Conservation (phyloP, 2,329 filamentous ascomycete genomes). For the Ambrosiella xylebori region DNA sequence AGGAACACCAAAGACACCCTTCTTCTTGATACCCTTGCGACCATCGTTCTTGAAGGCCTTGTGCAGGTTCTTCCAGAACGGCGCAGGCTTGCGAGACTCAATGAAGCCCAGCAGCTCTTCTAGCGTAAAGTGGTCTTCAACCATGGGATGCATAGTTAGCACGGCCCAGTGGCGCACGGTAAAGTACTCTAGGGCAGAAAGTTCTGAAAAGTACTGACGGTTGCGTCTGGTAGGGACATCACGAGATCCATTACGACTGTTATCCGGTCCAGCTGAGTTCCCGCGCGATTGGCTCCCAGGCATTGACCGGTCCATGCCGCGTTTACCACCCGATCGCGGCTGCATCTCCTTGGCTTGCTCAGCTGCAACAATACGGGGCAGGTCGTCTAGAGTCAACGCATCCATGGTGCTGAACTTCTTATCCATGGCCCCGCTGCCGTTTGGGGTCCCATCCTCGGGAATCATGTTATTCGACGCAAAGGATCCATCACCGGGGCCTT, state of each 20-base stretch:
- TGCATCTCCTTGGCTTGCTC: constrained; percentile 88
- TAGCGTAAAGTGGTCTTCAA: constrained; percentile 80
- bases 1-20: constrained; percentile 81
- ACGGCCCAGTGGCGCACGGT: constrained; percentile 92
- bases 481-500: constrained; percentile 48
- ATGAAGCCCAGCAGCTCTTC: constrained; percentile 87
- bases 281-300: background rate
- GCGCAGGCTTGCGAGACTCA: constrained; percentile 72
- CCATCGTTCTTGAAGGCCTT: constrained; percentile 87
- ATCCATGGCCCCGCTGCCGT: constrained; percentile 54
- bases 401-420: constrained; percentile 81
- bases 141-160: constrained; percentile 79
- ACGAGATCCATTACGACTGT: constrained; percentile 33
- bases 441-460: constrained; percentile 57
- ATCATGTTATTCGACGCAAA: constrained; percentile 37
- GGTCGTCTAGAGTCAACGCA: constrained; percentile 85
- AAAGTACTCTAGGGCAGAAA: constrained; percentile 91
- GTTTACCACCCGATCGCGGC: constrained; percentile 41
- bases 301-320: constrained; percentile 4
- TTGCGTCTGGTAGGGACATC: constrained; percentile 35
- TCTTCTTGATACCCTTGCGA: constrained; percentile 65
- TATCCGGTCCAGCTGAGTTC: constrained; percentile 1
- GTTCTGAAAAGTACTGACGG: constrained; percentile 87
- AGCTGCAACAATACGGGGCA: constrained; percentile 85
- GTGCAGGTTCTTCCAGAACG: constrained; percentile 96